Percentiles rank a stretch among this genome's conserved stretches.
These are phyloP conservation scores for Lolium multiflorum DNA, from an alignment of 176 grass and related monocot genomes.

Conservation along the genomic window DNA sequence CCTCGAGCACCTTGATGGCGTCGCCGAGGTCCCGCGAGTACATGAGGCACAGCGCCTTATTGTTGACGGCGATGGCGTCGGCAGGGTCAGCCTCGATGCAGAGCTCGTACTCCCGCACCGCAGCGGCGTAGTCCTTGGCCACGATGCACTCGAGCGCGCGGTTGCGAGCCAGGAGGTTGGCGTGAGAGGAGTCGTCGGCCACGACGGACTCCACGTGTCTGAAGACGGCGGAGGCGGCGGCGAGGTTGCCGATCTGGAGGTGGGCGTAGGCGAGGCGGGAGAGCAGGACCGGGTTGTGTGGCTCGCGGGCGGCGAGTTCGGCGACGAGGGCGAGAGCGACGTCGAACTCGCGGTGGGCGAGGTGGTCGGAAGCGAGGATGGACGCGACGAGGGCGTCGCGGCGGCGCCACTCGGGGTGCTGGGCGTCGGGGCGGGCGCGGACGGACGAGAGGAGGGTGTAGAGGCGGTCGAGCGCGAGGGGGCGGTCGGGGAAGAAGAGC, in stretches of 20 bases:
- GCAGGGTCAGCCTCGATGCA: constrained; percentile 77
- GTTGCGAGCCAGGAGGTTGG: constrained; percentile 75
- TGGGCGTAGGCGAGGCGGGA: constrained; percentile 84
- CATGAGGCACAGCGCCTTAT: constrained; percentile 96
- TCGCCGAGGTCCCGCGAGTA: constrained; percentile 88
- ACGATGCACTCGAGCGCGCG: constrained; percentile 76
- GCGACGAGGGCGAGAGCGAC: constrained; percentile 69
- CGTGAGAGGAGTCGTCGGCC: constrained; percentile 36
- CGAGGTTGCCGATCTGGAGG: constrained; percentile 89
- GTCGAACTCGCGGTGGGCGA: constrained; percentile 92
- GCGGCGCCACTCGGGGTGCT: constrained; percentile 59
- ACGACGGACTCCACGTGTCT: constrained; percentile 61
- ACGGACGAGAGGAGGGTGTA: constrained; percentile 85
- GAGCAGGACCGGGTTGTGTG: constrained; percentile 64
- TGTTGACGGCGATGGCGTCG: constrained; percentile 86
- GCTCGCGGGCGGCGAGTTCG: constrained; percentile 54
- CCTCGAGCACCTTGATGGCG: constrained; percentile 90
- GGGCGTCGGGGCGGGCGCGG: constrained; percentile 52
- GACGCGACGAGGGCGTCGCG: constrained; percentile 60
- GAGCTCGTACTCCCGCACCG: constrained; percentile 90
- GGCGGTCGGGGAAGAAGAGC: constrained; percentile 68
- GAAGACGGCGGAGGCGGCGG: constrained; percentile 63
- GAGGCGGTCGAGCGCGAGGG: constrained; percentile 82
- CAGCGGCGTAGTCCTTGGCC: constrained; percentile 75
- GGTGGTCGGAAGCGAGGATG: constrained; percentile 80